Percentiles rank a stretch among this genome's conserved stretches.
Evolutionary conservation across 2,329 filamentous ascomycete species (phyloP).

Genomic region (Cercospora citrullina): DNA sequence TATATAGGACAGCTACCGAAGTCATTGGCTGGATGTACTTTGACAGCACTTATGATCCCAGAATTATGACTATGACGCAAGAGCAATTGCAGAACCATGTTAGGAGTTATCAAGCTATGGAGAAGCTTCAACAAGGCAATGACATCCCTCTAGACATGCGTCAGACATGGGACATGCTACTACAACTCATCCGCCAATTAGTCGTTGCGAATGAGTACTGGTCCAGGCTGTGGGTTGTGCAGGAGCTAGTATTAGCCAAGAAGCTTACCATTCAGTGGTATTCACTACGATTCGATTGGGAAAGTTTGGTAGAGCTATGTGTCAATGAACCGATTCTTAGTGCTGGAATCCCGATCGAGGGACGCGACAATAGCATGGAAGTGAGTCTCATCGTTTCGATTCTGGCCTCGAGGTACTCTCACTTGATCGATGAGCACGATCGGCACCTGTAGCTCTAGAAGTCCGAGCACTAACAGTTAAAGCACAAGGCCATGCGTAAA

Average conservation of each 20-base stretch:
- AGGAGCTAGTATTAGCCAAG: conserved; percentile 11
- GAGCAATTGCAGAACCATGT: neutral
- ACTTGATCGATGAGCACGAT: too few relatives aligned
- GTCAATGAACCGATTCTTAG: neutral
- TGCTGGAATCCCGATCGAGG: too few relatives aligned
- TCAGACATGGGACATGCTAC: too few relatives aligned
- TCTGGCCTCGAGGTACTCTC: too few relatives aligned
- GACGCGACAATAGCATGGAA: too few relatives aligned
- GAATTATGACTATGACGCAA: neutral
- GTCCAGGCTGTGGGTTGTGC: conserved; percentile 12
- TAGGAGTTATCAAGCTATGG: neutral
- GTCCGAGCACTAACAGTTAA: too few relatives aligned
- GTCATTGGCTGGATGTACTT: conserved; percentile 19
- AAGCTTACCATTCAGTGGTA: conserved; percentile 8
- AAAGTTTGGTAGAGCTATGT: neutral
- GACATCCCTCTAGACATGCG: too few relatives aligned
- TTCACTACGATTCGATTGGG: neutral
- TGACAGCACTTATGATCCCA: conserved; percentile 1
- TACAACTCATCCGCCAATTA: too few relatives aligned
- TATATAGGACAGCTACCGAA: conserved; percentile 18
- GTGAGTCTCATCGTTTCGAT: too few relatives aligned
- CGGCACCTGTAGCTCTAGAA: too few relatives aligned
- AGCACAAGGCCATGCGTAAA: too few relatives aligned
- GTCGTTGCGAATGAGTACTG: neutral
- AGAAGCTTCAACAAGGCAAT: too few relatives aligned